A percentile compares a stretch with the other conserved stretches of the same genome.
phyloP scores from a whole-genome alignment of 2,329 filamentous ascomycete species.

The Paramyrothecium roridum region DNA sequence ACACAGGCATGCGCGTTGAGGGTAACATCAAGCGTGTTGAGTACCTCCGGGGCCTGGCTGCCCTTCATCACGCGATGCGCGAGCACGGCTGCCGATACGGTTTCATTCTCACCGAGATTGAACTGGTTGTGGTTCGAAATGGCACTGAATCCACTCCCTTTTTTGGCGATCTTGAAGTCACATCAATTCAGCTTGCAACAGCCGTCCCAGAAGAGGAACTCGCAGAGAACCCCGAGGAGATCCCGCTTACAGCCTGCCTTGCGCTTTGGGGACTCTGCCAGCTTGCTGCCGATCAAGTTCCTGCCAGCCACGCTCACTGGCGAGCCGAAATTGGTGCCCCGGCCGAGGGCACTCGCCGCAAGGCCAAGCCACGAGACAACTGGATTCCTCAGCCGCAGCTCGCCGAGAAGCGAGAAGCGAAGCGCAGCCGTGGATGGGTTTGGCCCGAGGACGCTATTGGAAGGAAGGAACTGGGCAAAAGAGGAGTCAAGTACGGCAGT shows the following conservation, averaged over 20 bases:
- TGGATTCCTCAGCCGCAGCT: conserved; percentile 75
- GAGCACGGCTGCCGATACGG: conserved; percentile 91
- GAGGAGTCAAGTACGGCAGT: conserved; percentile 53
- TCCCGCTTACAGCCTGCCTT: conserved; percentile 65
- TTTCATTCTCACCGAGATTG: conserved; percentile 95
- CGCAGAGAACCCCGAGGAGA: conserved; percentile 27
- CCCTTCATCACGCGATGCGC: conserved; percentile 88
- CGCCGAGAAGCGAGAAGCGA: conserved; percentile 73
- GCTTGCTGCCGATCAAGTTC: conserved; percentile 58
- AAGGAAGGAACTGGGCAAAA: conserved; percentile 67
- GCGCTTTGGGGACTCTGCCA: conserved; percentile 78
- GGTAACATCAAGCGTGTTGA: conserved; percentile 81
- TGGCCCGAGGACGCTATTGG: conserved; percentile 71
- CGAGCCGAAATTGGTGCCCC: conserved; percentile 71
- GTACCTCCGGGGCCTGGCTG: conserved; percentile 82
- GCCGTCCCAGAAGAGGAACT: conserved; percentile 23
- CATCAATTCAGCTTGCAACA: conserved; percentile 55
- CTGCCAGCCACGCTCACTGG: conserved; percentile 58
- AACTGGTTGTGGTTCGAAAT: conserved; percentile 84
- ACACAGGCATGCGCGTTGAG: conserved; percentile 88
- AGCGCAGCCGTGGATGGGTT: conserved; percentile 71
- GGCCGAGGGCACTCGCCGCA: conserved; percentile 67
- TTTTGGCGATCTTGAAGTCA: conserved; percentile 85
- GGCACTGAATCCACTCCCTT: conserved; percentile 70
- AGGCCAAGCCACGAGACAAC: conserved; percentile 64